Percentiles rank a stretch among this genome's conserved stretches.
These are phyloP conservation scores for Byssothecium circinans DNA, from an alignment of 2,329 filamentous ascomycete genomes.

Conservation along the genomic window DNA sequence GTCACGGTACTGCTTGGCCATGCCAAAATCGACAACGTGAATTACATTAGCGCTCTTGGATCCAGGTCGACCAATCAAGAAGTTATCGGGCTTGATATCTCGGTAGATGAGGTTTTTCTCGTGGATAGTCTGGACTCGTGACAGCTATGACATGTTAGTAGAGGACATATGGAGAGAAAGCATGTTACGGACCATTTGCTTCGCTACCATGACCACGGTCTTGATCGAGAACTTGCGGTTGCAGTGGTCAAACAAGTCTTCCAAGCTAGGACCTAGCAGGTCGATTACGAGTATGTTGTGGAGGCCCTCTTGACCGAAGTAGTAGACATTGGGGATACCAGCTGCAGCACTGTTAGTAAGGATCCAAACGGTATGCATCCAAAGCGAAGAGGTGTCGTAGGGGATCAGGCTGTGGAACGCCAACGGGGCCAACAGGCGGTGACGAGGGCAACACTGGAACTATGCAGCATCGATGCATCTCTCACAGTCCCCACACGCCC, in stretches of 20 bases:
- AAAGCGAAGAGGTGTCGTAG: neutral
- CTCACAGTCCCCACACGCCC: neutral
- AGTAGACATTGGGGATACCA: slow-evolving; percentile 99
- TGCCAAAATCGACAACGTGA: slow-evolving; percentile 97
- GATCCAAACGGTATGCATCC: neutral
- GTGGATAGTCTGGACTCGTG: slow-evolving; percentile 90
- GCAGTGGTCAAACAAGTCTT: slow-evolving; percentile 97
- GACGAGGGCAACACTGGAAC: no score
- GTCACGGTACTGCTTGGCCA: slow-evolving; percentile 99
- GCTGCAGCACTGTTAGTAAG: slow-evolving; percentile 59
- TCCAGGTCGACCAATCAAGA: slow-evolving; percentile 88
- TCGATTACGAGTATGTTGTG: slow-evolving; percentile 99
- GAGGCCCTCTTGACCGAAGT: slow-evolving; percentile 96
- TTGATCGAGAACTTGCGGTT: slow-evolving; percentile 93
- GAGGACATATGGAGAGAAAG: neutral
- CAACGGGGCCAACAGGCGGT: neutral
- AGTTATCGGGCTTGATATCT: slow-evolving; percentile 99
- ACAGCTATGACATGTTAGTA: slow-evolving; percentile 60
- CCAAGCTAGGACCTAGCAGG: slow-evolving; percentile 87
- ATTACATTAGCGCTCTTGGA: slow-evolving; percentile 97
- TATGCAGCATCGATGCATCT: neutral
- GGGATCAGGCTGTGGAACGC: neutral
- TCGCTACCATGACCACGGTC: slow-evolving; percentile 98
- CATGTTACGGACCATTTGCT: slow-evolving; percentile 81
- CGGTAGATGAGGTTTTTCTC: slow-evolving; percentile 99